These are phyloP conservation scores for Apodospora peruviana DNA, from an alignment of 495 filamentous ascomycete genomes.

Conservation along the genomic window DNA sequence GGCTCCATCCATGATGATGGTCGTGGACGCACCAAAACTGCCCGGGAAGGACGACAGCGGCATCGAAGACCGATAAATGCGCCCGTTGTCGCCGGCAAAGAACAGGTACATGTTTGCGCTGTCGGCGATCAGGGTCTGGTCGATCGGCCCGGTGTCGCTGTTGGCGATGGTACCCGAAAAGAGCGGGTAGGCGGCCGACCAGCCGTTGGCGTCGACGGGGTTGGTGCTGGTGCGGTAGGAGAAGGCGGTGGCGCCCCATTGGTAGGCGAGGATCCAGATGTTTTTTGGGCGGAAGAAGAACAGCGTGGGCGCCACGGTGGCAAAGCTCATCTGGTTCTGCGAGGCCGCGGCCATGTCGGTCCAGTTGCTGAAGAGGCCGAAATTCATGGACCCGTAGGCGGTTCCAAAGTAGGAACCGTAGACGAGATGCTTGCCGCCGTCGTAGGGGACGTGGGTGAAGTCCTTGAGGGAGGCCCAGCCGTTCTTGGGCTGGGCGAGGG, in stretches of 20 bases:
- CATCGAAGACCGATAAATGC: slow-evolving; percentile 57
- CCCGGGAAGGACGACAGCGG: slow-evolving; percentile 54
- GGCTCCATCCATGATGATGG: slow-evolving; percentile 44
- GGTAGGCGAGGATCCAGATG: slow-evolving; percentile 56
- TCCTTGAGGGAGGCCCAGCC: slow-evolving; percentile 55
- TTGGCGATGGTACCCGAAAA: slow-evolving; percentile 49
- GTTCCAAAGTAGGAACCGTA: slow-evolving; percentile 39
- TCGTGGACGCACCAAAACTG: slow-evolving; percentile 46
- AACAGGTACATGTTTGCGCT: slow-evolving; percentile 56
- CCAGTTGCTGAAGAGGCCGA: slow-evolving; percentile 52
- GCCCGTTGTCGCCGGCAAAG: slow-evolving; percentile 61
- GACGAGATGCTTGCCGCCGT: slow-evolving; percentile 50
- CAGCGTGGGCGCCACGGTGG: slow-evolving; percentile 54
- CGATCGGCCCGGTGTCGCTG: slow-evolving; percentile 48
- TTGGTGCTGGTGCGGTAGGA: slow-evolving; percentile 54
- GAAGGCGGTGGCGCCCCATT: slow-evolving; percentile 55
- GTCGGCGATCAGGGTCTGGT: slow-evolving; percentile 59
- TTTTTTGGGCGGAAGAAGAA: slow-evolving; percentile 57
- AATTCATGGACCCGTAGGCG: slow-evolving; percentile 52
- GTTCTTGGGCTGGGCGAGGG: slow-evolving; percentile 44
- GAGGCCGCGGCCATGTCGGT: slow-evolving; percentile 45
- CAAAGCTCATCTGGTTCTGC: slow-evolving; percentile 44
- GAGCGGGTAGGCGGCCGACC: slow-evolving; percentile 48
- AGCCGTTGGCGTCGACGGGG: slow-evolving; percentile 50
- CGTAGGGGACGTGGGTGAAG: slow-evolving; percentile 48